These are phyloP conservation scores for Kurtzmaniella natalensis DNA, from an alignment of 1,139 yeast genomes.

Conservation along the genomic window DNA sequence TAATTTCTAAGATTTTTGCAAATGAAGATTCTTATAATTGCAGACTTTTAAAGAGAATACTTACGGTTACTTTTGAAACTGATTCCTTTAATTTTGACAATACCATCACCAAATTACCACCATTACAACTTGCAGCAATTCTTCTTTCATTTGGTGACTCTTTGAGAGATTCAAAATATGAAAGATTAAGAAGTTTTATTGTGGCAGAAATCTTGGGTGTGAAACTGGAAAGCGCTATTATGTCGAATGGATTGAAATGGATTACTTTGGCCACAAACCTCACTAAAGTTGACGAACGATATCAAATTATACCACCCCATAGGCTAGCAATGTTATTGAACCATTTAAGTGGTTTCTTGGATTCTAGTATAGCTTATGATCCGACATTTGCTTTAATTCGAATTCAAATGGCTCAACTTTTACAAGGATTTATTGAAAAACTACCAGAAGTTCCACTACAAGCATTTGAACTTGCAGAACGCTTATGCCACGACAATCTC, in stretches of 20 bases:
- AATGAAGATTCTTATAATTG: constrained; percentile 4
- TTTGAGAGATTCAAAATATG: constrained; percentile 32
- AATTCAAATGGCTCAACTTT: constrained; percentile 47
- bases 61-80: constrained; percentile 25
- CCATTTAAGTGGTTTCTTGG: constrained; percentile 53
- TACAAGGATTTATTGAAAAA: constrained; percentile 24
- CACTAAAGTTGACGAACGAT: constrained; percentile 29
- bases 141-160: constrained; percentile 34
- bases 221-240: constrained; percentile 32
- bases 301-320: constrained; percentile 49
- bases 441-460: constrained; percentile 26
- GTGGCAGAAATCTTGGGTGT: constrained; percentile 65
- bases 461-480: constrained; percentile 30
- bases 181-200: constrained; percentile 54
- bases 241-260: constrained; percentile 40
- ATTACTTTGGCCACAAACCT: constrained; percentile 49
- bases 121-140: constrained; percentile 36
- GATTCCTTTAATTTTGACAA: constrained; percentile 12
- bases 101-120: constrained; percentile 10
- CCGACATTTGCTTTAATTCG: constrained; percentile 48
- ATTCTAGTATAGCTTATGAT: constrained; percentile 59
- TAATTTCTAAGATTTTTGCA: background rate
- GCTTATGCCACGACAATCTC: constrained; percentile 49
- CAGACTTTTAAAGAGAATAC: constrained; percentile 19
- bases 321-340: constrained; percentile 57